Evolutionary conservation across 208 protist species (phyloP), one percentile per base, ranked within the genome.

Genomic region (Trypanosoma congolense): DNA sequence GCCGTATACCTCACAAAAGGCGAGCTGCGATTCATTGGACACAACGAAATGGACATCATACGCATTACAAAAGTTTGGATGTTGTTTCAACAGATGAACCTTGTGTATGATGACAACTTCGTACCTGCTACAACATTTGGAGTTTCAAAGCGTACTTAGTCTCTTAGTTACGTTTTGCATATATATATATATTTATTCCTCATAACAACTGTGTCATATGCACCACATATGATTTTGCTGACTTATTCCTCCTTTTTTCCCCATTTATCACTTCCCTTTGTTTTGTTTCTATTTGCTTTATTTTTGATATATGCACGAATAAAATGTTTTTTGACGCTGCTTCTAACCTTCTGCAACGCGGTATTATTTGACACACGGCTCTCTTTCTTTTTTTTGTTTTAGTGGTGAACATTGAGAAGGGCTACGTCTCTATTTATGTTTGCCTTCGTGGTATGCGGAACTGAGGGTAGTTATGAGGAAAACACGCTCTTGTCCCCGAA

Each of bases 1-100:
- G 90, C 90, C 2, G 53, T 96, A 22, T 89, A 87, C 65, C 73
- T 96, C 64, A 95, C 90, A 22, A 96, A 96, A 61, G 90, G 90
- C 18, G 90, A 96, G 66, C 64, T 96, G 44, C 80, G 90, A 29
- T 95, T 87, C 61, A 43, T 93, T 36, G 54, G 71, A 21, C 63
- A 63, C 8, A 67, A 80, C 33, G 73, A 83, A 14, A 64, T 93
- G 2, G 90, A 96, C 53, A 95, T 96, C 35, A 71, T 95, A 19
- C 80, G 90, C 9, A 76, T 92, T 12, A 87, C 86, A 1, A 75
- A 73, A 14, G 63, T 96, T 22, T 96, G 90, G 88, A 80, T 92
- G 42, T 56, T 90, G n/a, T 89, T 96, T 53, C 73, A 92, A 53
- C 80, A 92, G 48, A 83, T 85, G 68, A 86, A 90, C 26, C 70